These are phyloP conservation scores for Macrolepiota albuminosa DNA, from an alignment of 768 basidiomycete species.

Conservation along the genomic window DNA sequence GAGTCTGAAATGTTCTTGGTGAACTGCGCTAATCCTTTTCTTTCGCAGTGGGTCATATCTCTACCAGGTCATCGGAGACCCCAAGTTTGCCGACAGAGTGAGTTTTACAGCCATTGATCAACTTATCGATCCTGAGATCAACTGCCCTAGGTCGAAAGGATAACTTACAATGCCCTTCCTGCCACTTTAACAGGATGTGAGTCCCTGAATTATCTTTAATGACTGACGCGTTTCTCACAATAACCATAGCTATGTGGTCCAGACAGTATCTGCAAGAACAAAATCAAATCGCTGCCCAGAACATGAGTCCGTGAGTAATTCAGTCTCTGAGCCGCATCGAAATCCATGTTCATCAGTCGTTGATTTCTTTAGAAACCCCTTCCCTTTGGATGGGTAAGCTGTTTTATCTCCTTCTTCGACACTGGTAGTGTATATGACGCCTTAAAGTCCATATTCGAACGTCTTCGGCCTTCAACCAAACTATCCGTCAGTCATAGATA, in stretches of 20 bases:
- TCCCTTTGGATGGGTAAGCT: conserved; percentile 46
- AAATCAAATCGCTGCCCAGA: conserved; percentile 52
- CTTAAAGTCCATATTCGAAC: conserved; percentile 35
- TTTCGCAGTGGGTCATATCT: conserved; percentile 43
- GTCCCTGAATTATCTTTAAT: conserved; percentile 18
- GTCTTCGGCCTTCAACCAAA: conserved; percentile 45
- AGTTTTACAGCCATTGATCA: background rate
- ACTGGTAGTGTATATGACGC: background rate
- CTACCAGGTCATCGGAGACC: conserved; percentile 51
- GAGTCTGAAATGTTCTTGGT: conserved; percentile 15
- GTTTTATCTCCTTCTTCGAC: conserved; percentile 12
- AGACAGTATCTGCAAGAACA: conserved; percentile 56
- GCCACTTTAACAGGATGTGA: conserved; percentile 40
- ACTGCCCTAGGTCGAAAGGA: conserved; percentile 32
- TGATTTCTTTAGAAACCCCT: conserved; percentile 36
- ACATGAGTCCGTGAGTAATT: conserved; percentile 43
- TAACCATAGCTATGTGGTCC: conserved; percentile 47
- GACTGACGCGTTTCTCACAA: background rate
- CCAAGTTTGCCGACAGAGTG: conserved; percentile 20
- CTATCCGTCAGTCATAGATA: conserved; percentile 31
- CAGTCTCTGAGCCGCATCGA: background rate
- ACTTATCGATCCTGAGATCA: no score
- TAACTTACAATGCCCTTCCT: conserved; percentile 47
- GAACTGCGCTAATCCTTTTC: background rate
- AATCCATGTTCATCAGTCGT: background rate